Conservation (phyloP, 2,329 filamentous ascomycete species). For the Amauroascus niger region DNA sequence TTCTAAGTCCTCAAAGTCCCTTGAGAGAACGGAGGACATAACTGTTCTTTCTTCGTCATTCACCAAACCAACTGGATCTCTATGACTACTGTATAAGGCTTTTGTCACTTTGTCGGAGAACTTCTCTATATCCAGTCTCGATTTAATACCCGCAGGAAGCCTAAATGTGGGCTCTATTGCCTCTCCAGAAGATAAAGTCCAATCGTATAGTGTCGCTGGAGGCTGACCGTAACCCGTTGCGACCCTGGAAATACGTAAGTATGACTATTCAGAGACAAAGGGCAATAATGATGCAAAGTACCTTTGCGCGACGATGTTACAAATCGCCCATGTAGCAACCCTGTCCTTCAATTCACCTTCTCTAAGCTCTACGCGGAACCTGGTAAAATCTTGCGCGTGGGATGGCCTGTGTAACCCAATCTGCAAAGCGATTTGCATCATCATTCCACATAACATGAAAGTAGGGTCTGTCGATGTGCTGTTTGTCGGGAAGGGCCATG, state of each 20-base stretch:
- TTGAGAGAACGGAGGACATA: constrained; percentile 38
- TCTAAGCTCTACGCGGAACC: constrained; percentile 44
- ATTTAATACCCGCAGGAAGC: constrained; percentile 44
- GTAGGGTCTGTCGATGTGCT: constrained; percentile 56
- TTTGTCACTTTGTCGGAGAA: constrained; percentile 51
- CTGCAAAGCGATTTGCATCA: constrained; percentile 61
- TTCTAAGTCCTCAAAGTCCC: constrained; percentile 44
- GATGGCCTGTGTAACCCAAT: constrained; percentile 56
- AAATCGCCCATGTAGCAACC: constrained; percentile 57
- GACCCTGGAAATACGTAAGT: constrained; percentile 36
- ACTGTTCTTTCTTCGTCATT: constrained; percentile 37
- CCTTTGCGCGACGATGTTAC: constrained; percentile 59
- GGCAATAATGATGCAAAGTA: constrained; percentile 27
- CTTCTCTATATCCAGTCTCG: constrained; percentile 47
- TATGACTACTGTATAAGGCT: constrained; percentile 47
- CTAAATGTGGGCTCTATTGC: constrained; percentile 39
- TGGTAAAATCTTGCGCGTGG: constrained; percentile 49
- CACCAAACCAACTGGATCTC: constrained; percentile 45
- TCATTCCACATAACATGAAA: constrained; percentile 55
- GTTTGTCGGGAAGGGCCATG: constrained; percentile 55
- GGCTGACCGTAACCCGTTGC: constrained; percentile 61
- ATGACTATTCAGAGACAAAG: not conserved
- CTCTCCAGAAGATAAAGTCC: constrained; percentile 42
- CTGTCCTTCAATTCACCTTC: constrained; percentile 56
- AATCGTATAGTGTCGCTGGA: constrained; percentile 52